Conservation (phyloP, 345 rosid genomes). For the Euphorbia lathyris region DNA sequence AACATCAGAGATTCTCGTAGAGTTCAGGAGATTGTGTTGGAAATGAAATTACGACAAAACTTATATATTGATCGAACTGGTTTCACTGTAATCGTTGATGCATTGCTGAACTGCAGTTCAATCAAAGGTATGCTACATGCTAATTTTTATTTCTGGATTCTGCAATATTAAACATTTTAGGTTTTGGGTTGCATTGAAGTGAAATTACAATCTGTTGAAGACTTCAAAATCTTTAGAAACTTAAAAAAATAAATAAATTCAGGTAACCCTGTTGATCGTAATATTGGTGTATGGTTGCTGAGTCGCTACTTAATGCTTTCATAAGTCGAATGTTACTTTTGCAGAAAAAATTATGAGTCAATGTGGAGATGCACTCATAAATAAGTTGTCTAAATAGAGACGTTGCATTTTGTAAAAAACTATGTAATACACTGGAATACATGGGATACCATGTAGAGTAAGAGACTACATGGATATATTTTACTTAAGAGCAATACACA, state of each 20-base stretch:
- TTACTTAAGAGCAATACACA: too few relatives aligned
- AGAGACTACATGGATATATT: too few relatives aligned
- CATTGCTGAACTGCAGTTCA: slow-evolving; percentile 55
- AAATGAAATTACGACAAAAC: slow-evolving; percentile 49
- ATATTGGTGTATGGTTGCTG: neutral
- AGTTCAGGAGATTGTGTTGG: slow-evolving; percentile 43
- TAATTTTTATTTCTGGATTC: slow-evolving; percentile 12
- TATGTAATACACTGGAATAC: too few relatives aligned
- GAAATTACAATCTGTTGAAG: neutral
- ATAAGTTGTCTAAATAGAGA: neutral
- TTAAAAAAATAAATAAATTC: too few relatives aligned
- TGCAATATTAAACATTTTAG: neutral
- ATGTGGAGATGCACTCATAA: neutral
- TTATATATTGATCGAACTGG: slow-evolving; percentile 60
- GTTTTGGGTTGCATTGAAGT: neutral
- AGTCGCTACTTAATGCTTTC: neutral
- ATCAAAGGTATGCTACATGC: slow-evolving; percentile 41
- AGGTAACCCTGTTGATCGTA: neutral
- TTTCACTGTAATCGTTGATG: slow-evolving; percentile 64
- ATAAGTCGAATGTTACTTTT: neutral
- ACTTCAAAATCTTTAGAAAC: neutral
- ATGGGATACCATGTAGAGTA: too few relatives aligned
- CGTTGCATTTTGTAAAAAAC: too few relatives aligned
- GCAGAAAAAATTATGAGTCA: neutral
- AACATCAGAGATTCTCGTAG: slow-evolving; percentile 47